Conservation (phyloP, 768 basidiomycete species). For the Lanmaoa rubissima region DNA sequence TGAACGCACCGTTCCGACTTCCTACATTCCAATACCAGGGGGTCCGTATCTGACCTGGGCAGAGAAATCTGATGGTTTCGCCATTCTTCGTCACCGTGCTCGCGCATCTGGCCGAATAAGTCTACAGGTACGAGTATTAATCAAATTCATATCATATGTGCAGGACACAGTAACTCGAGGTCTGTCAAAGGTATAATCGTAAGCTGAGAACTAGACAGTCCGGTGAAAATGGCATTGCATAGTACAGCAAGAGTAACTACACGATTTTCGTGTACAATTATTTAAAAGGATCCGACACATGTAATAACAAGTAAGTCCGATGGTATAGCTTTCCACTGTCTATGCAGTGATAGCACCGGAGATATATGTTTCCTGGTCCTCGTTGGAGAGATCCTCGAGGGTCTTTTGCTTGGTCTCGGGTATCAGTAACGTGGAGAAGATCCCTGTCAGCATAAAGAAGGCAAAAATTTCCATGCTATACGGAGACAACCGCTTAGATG, state of each 20-base stretch:
- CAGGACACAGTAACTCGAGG: not conserved
- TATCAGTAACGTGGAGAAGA: constrained; percentile 76
- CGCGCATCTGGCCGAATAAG: not conserved
- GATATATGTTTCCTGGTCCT: constrained; percentile 64
- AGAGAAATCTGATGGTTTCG: no score
- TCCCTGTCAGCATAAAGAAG: constrained; percentile 82
- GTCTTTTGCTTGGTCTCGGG: constrained; percentile 72
- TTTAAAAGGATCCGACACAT: not conserved
- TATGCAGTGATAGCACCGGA: constrained; percentile 17
- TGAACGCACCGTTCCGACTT: not conserved
- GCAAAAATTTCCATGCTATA: constrained; percentile 75
- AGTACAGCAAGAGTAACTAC: constrained; percentile 6
- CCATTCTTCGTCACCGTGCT: not conserved
- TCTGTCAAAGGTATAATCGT: not conserved
- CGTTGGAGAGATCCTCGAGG: constrained; percentile 74
- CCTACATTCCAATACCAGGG: no score
- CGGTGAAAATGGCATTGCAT: not conserved
- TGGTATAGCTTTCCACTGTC: not conserved
- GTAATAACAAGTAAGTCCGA: not conserved
- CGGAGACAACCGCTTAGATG: constrained; percentile 2
- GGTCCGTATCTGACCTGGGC: not conserved
- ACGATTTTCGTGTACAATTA: not conserved
- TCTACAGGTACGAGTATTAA: not conserved
- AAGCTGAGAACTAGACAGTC: not conserved
- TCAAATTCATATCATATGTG: not conserved